Conservation (phyloP, 495 filamentous ascomycete genomes). For the Lepraria neglecta region DNA sequence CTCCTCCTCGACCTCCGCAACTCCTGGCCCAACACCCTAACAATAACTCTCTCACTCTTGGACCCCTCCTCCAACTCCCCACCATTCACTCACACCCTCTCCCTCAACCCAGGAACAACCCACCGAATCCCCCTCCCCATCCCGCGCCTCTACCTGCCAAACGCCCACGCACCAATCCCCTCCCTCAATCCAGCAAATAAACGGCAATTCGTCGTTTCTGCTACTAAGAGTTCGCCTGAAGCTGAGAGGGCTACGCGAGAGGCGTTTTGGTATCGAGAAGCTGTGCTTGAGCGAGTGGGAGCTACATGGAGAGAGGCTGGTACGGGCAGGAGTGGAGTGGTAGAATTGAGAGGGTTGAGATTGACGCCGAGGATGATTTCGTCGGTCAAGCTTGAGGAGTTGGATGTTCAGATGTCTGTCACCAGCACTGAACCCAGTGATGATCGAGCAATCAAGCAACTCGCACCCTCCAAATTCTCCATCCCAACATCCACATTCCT, state of each 20-base stretch:
- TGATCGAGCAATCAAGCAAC: slow-evolving; percentile 33
- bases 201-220: slow-evolving; percentile 81
- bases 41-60: slow-evolving; percentile 42
- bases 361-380: slow-evolving; percentile 76
- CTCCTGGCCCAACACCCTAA: slow-evolving; percentile 72
- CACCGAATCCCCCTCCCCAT: slow-evolving; percentile 71
- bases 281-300: slow-evolving; percentile 62
- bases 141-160: slow-evolving; percentile 65
- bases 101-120: slow-evolving; percentile 71
- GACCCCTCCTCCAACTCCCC: slow-evolving; percentile 20
- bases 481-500: slow-evolving; percentile 67
- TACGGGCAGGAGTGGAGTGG: slow-evolving; percentile 54
- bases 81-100: slow-evolving; percentile 23
- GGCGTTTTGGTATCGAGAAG: slow-evolving; percentile 88
- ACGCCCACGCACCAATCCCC: slow-evolving; percentile 72
- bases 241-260: slow-evolving; percentile 71
- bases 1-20: slow-evolving; percentile 81
- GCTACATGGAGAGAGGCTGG: slow-evolving; percentile 65
- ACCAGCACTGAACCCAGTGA: slow-evolving; percentile 27
- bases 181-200: slow-evolving; percentile 65
- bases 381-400: slow-evolving; percentile 71
- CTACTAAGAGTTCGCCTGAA: slow-evolving; percentile 64
- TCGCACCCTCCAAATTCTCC: slow-evolving; percentile 45
- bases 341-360: slow-evolving; percentile 69
- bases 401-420: slow-evolving; percentile 60